Evolutionary conservation across 805 yeast species (phyloP).

Genomic region (Metschnikowia gelsemii): DNA sequence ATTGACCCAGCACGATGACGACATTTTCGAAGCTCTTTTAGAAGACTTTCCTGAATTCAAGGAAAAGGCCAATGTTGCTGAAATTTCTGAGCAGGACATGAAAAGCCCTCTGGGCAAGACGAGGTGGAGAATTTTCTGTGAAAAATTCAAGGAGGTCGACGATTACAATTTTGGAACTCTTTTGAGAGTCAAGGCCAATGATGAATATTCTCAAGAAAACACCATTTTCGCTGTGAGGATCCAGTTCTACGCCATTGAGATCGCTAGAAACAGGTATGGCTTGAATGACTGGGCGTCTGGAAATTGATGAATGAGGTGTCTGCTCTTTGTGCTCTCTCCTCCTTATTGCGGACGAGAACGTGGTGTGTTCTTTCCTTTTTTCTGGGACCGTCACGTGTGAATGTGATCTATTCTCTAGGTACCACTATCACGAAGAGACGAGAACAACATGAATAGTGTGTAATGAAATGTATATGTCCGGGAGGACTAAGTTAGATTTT

Average conservation of each 20-base stretch:
- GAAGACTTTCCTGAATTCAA: slow-evolving; percentile 87
- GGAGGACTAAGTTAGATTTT: too few relatives aligned
- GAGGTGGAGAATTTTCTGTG: slow-evolving; percentile 88
- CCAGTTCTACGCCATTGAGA: slow-evolving; percentile 93
- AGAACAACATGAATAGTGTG: too few relatives aligned
- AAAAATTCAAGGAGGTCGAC: slow-evolving; percentile 77
- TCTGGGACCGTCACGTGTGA: too few relatives aligned
- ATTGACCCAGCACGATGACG: slow-evolving; percentile 70
- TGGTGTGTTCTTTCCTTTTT: too few relatives aligned
- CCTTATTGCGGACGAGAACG: too few relatives aligned
- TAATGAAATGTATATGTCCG: too few relatives aligned
- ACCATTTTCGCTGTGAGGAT: slow-evolving; percentile 90
- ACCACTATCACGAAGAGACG: too few relatives aligned
- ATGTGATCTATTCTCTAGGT: too few relatives aligned
- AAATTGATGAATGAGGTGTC: slow-evolving; percentile 17
- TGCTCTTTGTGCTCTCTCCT: too few relatives aligned
- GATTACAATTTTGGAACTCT: slow-evolving; percentile 96
- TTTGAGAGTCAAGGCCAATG: slow-evolving; percentile 67
- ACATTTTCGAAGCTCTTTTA: slow-evolving; percentile 57
- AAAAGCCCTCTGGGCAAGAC: slow-evolving; percentile 77
- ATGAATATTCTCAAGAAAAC: slow-evolving; percentile 77
- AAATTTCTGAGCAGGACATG: slow-evolving; percentile 74
- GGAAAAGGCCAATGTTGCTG: slow-evolving; percentile 54
- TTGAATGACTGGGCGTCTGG: slow-evolving; percentile 81
- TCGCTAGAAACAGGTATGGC: slow-evolving; percentile 87